Evolutionary conservation across 2,329 filamentous ascomycete species (phyloP), one percentile per base, ranked within the genome.

Genomic region (Decorospora gaudefroyi): DNA sequence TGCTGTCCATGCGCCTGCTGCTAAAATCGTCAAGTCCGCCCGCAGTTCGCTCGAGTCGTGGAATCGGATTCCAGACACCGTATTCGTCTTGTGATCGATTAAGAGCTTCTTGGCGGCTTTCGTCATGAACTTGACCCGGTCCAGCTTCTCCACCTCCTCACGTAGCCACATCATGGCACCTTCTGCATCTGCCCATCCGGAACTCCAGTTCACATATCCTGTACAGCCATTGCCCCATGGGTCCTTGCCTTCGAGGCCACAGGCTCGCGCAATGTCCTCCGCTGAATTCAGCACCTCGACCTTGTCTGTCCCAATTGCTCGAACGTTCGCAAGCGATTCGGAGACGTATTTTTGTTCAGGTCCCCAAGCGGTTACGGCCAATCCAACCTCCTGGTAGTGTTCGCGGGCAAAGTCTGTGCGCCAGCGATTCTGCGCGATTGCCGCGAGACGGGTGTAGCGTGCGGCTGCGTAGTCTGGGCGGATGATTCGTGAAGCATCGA

Each of bases 1-100:
- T 2, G 85, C 81, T 2, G 88, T 89, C 91, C 92, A 97, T 4
- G 92, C 90, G 11, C 92, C 92, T 0, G 90, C 84, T 0, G 92
- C 90, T 2, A 95, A 78, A 42, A 96, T 76, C 22, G 88, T 85
- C 6, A 95, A 76, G 46, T 89, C 87, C 2, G 87, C 88, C 3
- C 71, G 72, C 5, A 89, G 53, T 7, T 65, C 72, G 5, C 68
- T 68, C 1, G 76, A 78, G 49, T 80, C 72, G 2, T 62, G 59
- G 8, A 87, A 70, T n/a, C 72, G 75, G 15, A 76, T 87, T 22
- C 88, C 88, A 1, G 77, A 75, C n/a, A 82, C 72, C 17, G 55
- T 56, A 32, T 57, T 62, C 18, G 55, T 62, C 16, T 54, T 46
- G 51, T 65, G 56, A 42, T 66, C 51, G 60, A 74, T 75, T 25